Percentiles rank a stretch among this genome's conserved stretches.
Conservation (phyloP, 805 yeast species). For the Candida loeiensis region DNA sequence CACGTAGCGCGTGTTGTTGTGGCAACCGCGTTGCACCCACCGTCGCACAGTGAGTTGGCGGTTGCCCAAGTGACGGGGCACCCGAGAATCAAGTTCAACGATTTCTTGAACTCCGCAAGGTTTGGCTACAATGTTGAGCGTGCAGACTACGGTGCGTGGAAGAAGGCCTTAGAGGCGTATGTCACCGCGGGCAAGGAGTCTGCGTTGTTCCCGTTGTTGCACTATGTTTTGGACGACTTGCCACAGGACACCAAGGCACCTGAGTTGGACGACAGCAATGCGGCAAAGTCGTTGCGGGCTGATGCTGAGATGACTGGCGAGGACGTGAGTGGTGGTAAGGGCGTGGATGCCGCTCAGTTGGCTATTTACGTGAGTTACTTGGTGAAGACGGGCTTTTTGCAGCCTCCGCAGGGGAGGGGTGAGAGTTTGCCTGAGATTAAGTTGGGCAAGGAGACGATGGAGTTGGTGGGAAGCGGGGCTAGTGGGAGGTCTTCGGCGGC, state of each 20-base stretch:
- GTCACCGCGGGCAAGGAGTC: constrained; percentile 71
- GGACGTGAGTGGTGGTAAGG: constrained; percentile 68
- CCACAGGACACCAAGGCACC: constrained; percentile 94
- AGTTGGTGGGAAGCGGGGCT: constrained; percentile 58
- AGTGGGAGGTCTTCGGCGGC: constrained; percentile 74
- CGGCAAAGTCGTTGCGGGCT: constrained; percentile 59
- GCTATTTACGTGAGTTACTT: constrained; percentile 80
- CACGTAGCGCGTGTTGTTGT: constrained; percentile 92
- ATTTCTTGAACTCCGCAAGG: constrained; percentile 59
- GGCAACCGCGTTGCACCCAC: constrained; percentile 79
- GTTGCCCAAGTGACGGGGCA: constrained; percentile 98
- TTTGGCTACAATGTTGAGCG: constrained; percentile 71
- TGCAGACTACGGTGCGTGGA: constrained; percentile 77
- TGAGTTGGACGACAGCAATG: constrained; percentile 84
- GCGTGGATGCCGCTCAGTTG: constrained; percentile 64
- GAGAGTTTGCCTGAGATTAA: constrained; percentile 51
- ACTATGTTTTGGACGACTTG: constrained; percentile 88
- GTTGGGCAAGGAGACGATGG: constrained; percentile 54
- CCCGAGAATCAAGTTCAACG: constrained; percentile 81
- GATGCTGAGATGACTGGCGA: constrained; percentile 64
- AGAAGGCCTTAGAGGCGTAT: constrained; percentile 64
- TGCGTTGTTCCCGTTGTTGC: constrained; percentile 89
- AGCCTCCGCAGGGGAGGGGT: constrained; percentile 49
- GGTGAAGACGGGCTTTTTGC: constrained; percentile 74
- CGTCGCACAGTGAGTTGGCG: constrained; percentile 46